Base-by-base conservation (phyloP, 2,329 filamentous ascomycete species). In the Colletotrichum phormii region DNA sequence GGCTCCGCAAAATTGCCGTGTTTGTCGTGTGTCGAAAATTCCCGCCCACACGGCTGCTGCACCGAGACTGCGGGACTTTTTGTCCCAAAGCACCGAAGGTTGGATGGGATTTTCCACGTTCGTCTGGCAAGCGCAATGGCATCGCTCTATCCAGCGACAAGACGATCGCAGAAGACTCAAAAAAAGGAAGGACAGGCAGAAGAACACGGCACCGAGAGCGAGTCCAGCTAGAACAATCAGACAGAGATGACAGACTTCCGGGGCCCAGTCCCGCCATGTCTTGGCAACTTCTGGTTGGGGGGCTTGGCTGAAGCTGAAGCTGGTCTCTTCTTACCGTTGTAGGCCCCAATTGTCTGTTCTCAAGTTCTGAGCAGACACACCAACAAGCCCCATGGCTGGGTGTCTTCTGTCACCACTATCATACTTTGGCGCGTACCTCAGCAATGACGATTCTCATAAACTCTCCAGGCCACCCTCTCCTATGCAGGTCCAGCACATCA, bases 1-100 rank as follows among this genome's bases (percentile, higher is more conserved):
- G 26, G 69, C 31, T 69, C 70, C 65, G 70, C 70, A 69, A 72
- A 72, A 69, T 69, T 69, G 65, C 70, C 70, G 65, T 69, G 53
- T 72, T 72, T 72, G 70, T 71, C 63, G 63, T 51, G 55, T 59
- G 63, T 65, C 53, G 62, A 29, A 29, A 64, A 26, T 15, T 24
- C 62, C 62, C 69, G 37, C 69, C 69, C 64, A 72, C 58, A 68
- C 70, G 65, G 70, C 64, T 72, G 26, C 70, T 72, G 65, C 70
- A 72, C 70, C 70, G 70, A 72, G 54, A 12, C 42, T 59, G 65
- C 65, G 65, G 70, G 65, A 69, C 70, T 72, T 69, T 72, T 37
- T 59, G n/a, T 42, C 15, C 37, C 60, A n/a, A 9, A 31, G 26
- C 51, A 72, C 60, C 66, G 49, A 71, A 57, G 24, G 58, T 59